These are phyloP conservation scores for Cladobotryum protrusum DNA, from an alignment of 2,329 filamentous ascomycete species.

Conservation along the genomic window DNA sequence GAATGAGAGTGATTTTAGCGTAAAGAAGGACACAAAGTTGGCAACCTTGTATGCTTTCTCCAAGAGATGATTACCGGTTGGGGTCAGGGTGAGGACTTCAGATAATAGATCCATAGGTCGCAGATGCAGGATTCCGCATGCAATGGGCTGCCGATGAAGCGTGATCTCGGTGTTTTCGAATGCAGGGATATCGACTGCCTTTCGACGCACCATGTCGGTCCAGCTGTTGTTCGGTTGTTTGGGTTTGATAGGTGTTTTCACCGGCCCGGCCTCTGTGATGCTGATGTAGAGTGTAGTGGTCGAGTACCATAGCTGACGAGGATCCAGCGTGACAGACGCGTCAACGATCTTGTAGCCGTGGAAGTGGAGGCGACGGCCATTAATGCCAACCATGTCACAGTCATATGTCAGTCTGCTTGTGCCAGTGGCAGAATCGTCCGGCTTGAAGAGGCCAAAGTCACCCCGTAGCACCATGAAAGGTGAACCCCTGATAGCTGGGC, in stretches of 20 bases:
- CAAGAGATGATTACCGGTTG: constrained; percentile 42
- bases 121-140: constrained; percentile 53
- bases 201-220: not conserved
- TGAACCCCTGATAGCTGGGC: constrained; percentile 32
- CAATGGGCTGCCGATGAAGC: constrained; percentile 26
- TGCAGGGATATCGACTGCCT: not conserved
- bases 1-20: constrained; percentile 44
- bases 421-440: constrained; percentile 47
- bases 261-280: constrained; percentile 36
- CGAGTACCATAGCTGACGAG: constrained; percentile 52
- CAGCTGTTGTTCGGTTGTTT: not conserved
- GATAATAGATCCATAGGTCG: constrained; percentile 45
- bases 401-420: constrained; percentile 56
- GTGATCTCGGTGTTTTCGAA: not conserved
- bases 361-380: constrained; percentile 49
- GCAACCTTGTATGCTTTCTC: constrained; percentile 39
- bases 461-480: constrained; percentile 56
- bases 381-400: constrained; percentile 51
- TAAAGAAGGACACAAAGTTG: constrained; percentile 51
- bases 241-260: not conserved
- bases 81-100: constrained; percentile 47
- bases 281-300: constrained; percentile 58
- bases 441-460: constrained; percentile 50
- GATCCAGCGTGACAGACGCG: constrained; percentile 51
- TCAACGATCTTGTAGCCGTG: constrained; percentile 58